phyloP scores from a whole-genome alignment of 176 grass and related monocot species.

The Oryza nivara region DNA sequence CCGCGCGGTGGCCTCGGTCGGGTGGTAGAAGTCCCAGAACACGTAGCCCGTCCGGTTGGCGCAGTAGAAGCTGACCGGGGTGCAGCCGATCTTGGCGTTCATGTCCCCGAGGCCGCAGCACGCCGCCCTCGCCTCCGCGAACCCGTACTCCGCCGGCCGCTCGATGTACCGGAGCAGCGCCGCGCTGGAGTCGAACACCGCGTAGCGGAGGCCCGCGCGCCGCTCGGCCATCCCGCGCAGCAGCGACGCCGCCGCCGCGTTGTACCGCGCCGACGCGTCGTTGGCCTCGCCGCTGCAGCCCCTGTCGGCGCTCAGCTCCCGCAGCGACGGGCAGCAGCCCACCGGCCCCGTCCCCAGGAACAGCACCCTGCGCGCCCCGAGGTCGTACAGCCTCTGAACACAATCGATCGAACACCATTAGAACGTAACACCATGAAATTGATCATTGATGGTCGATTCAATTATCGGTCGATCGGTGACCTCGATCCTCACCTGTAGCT shows the following conservation, averaged over 20 bases:
- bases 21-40: slow-evolving; percentile 92
- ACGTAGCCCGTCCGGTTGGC: slow-evolving; percentile 55
- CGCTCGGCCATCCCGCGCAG: slow-evolving; percentile 38
- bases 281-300: slow-evolving; percentile 61
- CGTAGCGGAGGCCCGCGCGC: slow-evolving; percentile 55
- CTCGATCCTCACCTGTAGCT: slow-evolving; percentile 52
- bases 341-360: slow-evolving; percentile 75
- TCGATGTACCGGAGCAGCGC: slow-evolving; percentile 67
- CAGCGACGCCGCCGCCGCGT: slow-evolving; percentile 49
- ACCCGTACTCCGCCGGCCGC: slow-evolving; percentile 53
- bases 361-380: slow-evolving; percentile 69
- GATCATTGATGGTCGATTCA: not conserved
- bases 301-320: slow-evolving; percentile 49
- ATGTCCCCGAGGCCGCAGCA: slow-evolving; percentile 87
- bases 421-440: too few relatives aligned
- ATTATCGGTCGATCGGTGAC: not conserved
- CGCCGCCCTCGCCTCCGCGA: slow-evolving; percentile 61
- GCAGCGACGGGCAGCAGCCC: slow-evolving; percentile 67
- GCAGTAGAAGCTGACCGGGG: slow-evolving; percentile 65
- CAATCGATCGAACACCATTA: too few relatives aligned
- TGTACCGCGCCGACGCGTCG: slow-evolving; percentile 52
- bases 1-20: slow-evolving; percentile 66
- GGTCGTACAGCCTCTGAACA: slow-evolving; percentile 59
- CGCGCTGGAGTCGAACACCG: slow-evolving; percentile 59
- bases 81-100: slow-evolving; percentile 73